Percentiles rank a stretch among this genome's conserved stretches.
These are phyloP conservation scores for Monoraphidium neglectum DNA, from an alignment of 139 green algal species.

Conservation along the genomic window DNA sequence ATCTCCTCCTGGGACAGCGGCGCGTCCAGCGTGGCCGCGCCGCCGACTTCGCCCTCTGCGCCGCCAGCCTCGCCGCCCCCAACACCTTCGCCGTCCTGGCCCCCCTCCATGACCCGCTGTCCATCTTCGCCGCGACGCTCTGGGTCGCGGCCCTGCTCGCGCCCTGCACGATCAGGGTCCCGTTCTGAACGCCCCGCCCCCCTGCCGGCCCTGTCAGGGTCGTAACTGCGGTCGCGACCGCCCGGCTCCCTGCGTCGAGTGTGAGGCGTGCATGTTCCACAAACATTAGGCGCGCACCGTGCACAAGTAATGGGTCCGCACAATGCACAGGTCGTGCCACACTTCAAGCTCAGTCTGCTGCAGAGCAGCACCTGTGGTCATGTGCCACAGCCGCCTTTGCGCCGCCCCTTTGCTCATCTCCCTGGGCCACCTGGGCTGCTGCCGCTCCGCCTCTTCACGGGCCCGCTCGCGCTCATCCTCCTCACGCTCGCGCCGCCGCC, in stretches of 20 bases:
- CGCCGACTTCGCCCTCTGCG: not conserved
- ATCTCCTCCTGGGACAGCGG: constrained; percentile 84
- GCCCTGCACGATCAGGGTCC: not conserved
- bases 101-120: constrained; percentile 9
- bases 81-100: constrained; percentile 5
- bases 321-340: not conserved
- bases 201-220: constrained; percentile 17
- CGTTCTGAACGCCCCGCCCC: constrained; percentile 1
- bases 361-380: not conserved
- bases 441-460: not conserved
- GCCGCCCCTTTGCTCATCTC: too few species aligned
- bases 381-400: not conserved
- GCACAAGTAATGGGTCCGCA: too few species aligned
- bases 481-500: not conserved
- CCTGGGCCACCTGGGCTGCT: not conserved
- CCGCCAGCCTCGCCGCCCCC: constrained; percentile 4
- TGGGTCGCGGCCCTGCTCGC: constrained; percentile 18
- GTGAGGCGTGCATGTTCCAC: not conserved
- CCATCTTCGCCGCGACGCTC: constrained; percentile 1
- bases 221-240: constrained; percentile 18
- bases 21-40: constrained; percentile 49
- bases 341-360: not conserved
- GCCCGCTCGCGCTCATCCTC: constrained; percentile 9
- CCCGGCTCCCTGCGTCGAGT: constrained; percentile 7
- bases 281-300: too few species aligned